Conservation (phyloP, 306 rosid genomes). For the Trifolium pratense region DNA sequence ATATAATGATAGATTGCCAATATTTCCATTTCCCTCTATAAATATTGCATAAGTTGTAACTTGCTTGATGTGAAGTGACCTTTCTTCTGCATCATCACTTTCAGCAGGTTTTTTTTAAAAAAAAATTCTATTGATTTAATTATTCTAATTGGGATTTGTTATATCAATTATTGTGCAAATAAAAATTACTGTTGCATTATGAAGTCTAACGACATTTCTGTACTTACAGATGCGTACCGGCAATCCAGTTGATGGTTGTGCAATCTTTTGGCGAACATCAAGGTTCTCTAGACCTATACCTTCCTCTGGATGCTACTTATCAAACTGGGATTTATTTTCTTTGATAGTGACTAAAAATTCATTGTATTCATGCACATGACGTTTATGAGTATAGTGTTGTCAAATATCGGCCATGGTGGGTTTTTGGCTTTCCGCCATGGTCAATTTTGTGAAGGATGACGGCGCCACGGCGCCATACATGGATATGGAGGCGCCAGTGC, state of each 20-base stretch:
- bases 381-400: neutral
- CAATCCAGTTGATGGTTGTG: slow-evolving; percentile 84
- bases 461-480: too few species aligned
- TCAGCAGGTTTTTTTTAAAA: slow-evolving; percentile 20
- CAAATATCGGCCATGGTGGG: too few species aligned
- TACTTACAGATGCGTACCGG: slow-evolving; percentile 90
- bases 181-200: slow-evolving; percentile 7
- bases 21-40: slow-evolving; percentile 28
- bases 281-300: slow-evolving; percentile 58
- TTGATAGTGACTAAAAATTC: slow-evolving; percentile 18
- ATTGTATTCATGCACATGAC: neutral
- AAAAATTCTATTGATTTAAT: neutral
- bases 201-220: slow-evolving; percentile 51
- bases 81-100: slow-evolving; percentile 29
- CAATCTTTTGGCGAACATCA: slow-evolving; percentile 86
- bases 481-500: too few species aligned
- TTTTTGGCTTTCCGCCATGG: too few species aligned
- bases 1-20: slow-evolving; percentile 25
- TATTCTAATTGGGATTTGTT: slow-evolving; percentile 22
- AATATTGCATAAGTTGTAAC: slow-evolving; percentile 26
- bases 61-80: slow-evolving; percentile 12
- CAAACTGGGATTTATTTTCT: slow-evolving; percentile 31
- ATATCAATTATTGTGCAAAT: slow-evolving; percentile 25
- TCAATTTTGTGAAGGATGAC: too few species aligned
- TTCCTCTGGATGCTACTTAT: slow-evolving; percentile 35